Evolutionary conservation across 768 basidiomycete genomes (phyloP), one percentile per base, ranked within the genome.

Genomic region (Hortiboletus campestris): DNA sequence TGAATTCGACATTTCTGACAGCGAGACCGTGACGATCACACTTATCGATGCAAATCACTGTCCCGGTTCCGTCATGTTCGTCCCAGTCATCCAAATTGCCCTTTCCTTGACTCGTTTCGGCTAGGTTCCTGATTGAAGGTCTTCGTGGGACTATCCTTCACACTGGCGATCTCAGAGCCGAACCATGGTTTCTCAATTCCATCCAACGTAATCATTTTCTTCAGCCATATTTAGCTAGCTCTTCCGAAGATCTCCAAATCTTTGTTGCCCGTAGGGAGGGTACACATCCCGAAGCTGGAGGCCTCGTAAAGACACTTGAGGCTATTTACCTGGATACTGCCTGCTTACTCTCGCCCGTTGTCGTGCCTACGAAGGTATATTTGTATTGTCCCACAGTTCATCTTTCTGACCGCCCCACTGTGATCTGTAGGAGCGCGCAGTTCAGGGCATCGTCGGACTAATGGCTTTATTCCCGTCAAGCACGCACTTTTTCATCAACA

Each of bases 1-100:
- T 0, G 55, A 67, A 32, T 76, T 86, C 31, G 81, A 85, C 35
- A 68, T 95, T 17, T 80, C 77, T 5, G 73, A 79, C 22, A 74
- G 74, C 9, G 81, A 86, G 61, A 69, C 67, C 4, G 86, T 96
- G 11, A 84, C 78, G 0, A 78, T 97, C 53, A 95, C 93, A 0
- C 78, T 89, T 11, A 70, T 97, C 9, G 91, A 95, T 64, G 95
- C 95, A 0, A 97, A 97, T 65, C 95, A 98, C 68, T 97, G 94
- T 67, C 95, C 93, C 12, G 95, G 95, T 0, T 88, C 94, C 0
- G 87, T 93, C 40, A 96, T 98, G 94, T 94, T 64, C 28, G 84
- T 72, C 29, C 19, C 19, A 12, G 2, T 11, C 4, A 35, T 16
- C 9, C 1, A 5, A 5, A 49, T 31, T 35, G 0, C 7, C 28